A percentile compares a stretch with the other conserved stretches of the same genome.
These are phyloP conservation scores for Pharus latifolius DNA, from an alignment of 176 grass and related monocot species.

Conservation along the genomic window DNA sequence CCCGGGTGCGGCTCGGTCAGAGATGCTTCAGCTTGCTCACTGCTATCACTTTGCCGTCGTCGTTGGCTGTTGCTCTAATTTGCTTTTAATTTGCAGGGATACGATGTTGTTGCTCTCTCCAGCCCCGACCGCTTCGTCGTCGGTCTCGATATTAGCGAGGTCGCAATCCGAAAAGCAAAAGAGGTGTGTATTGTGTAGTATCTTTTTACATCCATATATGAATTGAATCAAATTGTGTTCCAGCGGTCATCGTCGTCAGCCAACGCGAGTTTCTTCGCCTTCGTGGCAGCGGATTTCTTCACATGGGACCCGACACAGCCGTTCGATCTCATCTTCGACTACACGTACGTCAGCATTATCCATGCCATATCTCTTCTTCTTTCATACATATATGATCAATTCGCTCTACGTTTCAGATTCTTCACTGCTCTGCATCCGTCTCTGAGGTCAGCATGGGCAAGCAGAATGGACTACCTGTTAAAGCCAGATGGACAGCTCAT, in stretches of 20 bases:
- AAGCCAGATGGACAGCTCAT: constrained; percentile 72
- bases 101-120: constrained; percentile 69
- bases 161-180: constrained; percentile 42
- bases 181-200: constrained; percentile 17
- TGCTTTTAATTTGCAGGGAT: constrained; percentile 25
- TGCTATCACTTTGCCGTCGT: too few species aligned
- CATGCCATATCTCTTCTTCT: too few species aligned
- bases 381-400: too few species aligned
- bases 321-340: constrained; percentile 45
- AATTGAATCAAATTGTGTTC: too few species aligned
- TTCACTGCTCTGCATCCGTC: constrained; percentile 65
- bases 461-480: constrained; percentile 45
- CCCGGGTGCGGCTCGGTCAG: constrained; percentile 42
- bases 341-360: constrained; percentile 21
- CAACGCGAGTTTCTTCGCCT: constrained; percentile 6
- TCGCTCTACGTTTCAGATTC: constrained; percentile 43
- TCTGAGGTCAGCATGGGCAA: constrained; percentile 59
- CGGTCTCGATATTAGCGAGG: constrained; percentile 52
- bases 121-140: constrained; percentile 48
- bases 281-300: constrained; percentile 30
- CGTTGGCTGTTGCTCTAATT: too few species aligned
- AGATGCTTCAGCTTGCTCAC: too few species aligned
- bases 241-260: neutral
- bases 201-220: too few species aligned
- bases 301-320: constrained; percentile 29